phyloP scores from a whole-genome alignment of 1,139 yeast species.

The Suhomyces ambrosiae region DNA sequence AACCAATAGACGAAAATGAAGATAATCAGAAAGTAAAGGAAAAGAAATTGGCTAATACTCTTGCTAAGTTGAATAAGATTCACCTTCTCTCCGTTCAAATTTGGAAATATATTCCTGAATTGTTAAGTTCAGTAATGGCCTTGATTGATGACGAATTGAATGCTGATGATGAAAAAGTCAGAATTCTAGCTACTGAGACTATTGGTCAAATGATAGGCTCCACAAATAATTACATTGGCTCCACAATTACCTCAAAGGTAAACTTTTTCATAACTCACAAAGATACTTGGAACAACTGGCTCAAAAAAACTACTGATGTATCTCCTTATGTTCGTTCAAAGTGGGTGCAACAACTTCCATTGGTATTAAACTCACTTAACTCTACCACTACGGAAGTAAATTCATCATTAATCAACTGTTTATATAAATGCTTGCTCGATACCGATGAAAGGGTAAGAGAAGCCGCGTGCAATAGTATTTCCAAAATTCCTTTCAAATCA shows the following conservation, averaged over 20 bases:
- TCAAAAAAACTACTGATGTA: conserved; percentile 69
- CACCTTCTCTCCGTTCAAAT: conserved; percentile 67
- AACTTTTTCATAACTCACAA: conserved; percentile 64
- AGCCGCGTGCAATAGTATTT: conserved; percentile 55
- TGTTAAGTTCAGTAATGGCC: conserved; percentile 74
- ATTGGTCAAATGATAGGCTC: conserved; percentile 67
- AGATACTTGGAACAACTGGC: conserved; percentile 71
- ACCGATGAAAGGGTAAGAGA: conserved; percentile 74
- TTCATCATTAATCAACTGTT: conserved; percentile 56
- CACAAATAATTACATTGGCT: conserved; percentile 14
- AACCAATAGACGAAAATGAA: conserved; percentile 24
- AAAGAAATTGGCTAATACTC: conserved; percentile 11
- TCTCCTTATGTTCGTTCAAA: conserved; percentile 62
- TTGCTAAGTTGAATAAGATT: conserved; percentile 54
- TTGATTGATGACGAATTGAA: conserved; percentile 78
- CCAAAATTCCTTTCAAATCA: conserved; percentile 39
- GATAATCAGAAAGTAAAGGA: conserved; percentile 5
- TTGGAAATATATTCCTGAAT: conserved; percentile 79
- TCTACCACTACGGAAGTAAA: conserved; percentile 52
- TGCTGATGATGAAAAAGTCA: conserved; percentile 65
- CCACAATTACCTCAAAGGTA: conserved; percentile 35
- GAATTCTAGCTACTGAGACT: conserved; percentile 72
- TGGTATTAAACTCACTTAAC: conserved; percentile 30
- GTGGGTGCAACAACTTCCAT: conserved; percentile 65
- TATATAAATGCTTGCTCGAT: conserved; percentile 72